Conservation (phyloP, 768 basidiomycete species). For the Trametes sanguinea region DNA sequence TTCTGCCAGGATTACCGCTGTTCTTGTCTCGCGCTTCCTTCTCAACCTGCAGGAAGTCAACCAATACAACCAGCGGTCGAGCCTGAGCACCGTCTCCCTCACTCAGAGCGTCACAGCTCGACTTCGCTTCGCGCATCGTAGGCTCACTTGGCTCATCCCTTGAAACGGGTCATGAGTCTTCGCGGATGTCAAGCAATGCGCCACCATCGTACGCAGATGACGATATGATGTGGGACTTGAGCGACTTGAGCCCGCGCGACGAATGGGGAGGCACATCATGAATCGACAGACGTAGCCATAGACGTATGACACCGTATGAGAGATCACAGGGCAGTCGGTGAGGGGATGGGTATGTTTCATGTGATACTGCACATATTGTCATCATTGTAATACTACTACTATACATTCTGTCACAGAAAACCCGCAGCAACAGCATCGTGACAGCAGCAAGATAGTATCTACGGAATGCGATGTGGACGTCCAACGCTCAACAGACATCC, state of each 20-base stretch:
- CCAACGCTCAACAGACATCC: too few relatives aligned
- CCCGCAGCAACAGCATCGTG: too few relatives aligned
- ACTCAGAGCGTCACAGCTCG: conserved; percentile 1
- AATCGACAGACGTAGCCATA: too few relatives aligned
- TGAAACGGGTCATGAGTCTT: not conserved
- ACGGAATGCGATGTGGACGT: too few relatives aligned
- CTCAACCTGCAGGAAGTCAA: conserved; percentile 16
- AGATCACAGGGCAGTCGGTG: too few relatives aligned
- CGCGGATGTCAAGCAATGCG: not conserved
- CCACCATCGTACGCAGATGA: not conserved
- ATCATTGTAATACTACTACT: too few relatives aligned
- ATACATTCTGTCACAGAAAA: too few relatives aligned
- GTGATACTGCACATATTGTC: too few relatives aligned
- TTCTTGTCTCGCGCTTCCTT: conserved; percentile 15
- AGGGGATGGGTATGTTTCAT: too few relatives aligned
- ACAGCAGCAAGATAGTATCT: too few relatives aligned
- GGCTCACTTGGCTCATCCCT: conserved; percentile 2
- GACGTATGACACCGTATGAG: too few relatives aligned
- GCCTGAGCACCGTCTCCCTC: not conserved
- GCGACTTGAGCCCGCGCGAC: not conserved
- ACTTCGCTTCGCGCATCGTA: not conserved
- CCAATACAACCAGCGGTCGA: conserved; percentile 2
- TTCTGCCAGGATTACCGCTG: conserved; percentile 7
- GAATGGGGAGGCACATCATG: too few relatives aligned
- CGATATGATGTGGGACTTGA: not conserved